phyloP scores from a whole-genome alignment of 176 grass and related monocot species.

The Phoenix dactylifera region DNA sequence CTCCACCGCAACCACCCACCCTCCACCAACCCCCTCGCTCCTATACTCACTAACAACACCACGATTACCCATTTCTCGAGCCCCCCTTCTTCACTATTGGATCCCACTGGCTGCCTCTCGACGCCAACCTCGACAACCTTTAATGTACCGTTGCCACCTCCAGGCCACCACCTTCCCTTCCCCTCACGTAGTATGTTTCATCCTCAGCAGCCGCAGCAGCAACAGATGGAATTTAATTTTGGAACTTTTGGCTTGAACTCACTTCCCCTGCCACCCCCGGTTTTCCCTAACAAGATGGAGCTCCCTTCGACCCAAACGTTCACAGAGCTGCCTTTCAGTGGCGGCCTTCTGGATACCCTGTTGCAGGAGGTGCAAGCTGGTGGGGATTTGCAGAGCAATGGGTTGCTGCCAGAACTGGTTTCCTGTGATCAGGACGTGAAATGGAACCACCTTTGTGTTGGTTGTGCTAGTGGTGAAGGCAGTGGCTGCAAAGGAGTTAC shows the following conservation, averaged over 20 bases:
- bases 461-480: not conserved
- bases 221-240: not conserved
- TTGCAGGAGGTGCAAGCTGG: constrained; percentile 15
- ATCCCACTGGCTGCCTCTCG: no score
- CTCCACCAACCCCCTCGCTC: not conserved
- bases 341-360: constrained; percentile 25
- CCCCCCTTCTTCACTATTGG: no score
- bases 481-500: constrained; percentile 11
- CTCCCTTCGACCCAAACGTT: constrained; percentile 39
- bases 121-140: no score
- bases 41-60: not conserved
- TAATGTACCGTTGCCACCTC: no score
- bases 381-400: constrained; percentile 13
- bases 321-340: not conserved
- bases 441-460: not conserved
- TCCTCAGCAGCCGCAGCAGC: constrained; percentile 20
- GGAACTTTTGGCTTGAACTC: not conserved
- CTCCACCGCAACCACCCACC: constrained; percentile 16
- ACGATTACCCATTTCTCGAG: constrained; percentile 4
- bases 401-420: constrained; percentile 38
- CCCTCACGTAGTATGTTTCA: no score
- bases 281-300: constrained; percentile 17
- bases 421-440: constrained; percentile 8
- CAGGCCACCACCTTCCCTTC: no score
- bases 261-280: constrained; percentile 6